Evolutionary conservation across 2,329 filamentous ascomycete genomes (phyloP), one percentile per base, ranked within the genome.

Genomic region (Pseudocercospora cruenta): DNA sequence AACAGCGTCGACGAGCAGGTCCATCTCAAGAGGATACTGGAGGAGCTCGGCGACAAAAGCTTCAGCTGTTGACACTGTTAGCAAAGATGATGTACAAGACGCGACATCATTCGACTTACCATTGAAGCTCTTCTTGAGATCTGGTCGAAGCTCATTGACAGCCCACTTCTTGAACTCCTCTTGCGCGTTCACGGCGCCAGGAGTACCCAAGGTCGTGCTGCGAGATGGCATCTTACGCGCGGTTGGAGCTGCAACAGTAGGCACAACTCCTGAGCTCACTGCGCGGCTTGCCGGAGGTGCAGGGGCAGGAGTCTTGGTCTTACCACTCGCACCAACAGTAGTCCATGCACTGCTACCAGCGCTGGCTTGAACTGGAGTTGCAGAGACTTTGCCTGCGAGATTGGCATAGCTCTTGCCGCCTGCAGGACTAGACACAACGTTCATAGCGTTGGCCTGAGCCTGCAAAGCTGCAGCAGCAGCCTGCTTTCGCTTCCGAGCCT

Each of bases 91-190:
- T 49, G 53, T 65, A 22, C 51, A 5, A 53, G 39, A 10, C 1
- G 54, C 39, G 5, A 62, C 55, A 16, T 24, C n/a, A 28, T 54
- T 12, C 1, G 53, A 45, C 83, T 77, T 83, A 90, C 88, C 86
- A 81, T 88, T 88, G 70, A 91, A 91, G 68, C 83, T 84, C 77
- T 85, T 84, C 76, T 88, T 88, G 63, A 92, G 78, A 57, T 94
- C 93, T 65, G 92, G 90, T 63, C 87, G 85, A 69, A 99, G 84
- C 77, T 95, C 90, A 63, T 88, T 86, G 72, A 91, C 88, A 19
- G 94, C 88, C 95, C 95, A 99, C 80, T 96, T 97, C 76, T 89
- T 90, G 79, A 99, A 96, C 79, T 98, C 95, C 47, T 96, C 94
- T 78, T 92, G 88, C 2, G 95, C 94, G 67, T 86, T 87, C 70